A percentile compares a stretch with the other conserved stretches of the same genome.
These are phyloP conservation scores for Paramecium sexaurelia DNA, from an alignment of 73 alveolate genomes.

Conservation along the genomic window DNA sequence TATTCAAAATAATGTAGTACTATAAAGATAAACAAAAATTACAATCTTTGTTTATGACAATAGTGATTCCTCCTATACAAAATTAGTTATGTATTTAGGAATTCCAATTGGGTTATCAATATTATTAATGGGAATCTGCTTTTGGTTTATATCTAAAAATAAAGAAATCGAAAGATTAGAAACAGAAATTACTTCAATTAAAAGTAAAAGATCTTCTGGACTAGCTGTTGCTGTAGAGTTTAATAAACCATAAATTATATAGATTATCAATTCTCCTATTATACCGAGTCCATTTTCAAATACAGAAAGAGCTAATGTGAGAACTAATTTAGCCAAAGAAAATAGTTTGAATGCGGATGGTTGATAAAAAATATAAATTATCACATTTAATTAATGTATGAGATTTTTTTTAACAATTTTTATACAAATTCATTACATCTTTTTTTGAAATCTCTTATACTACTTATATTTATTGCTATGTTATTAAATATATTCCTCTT, in stretches of 20 bases:
- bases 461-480: background rate
- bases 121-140: background rate
- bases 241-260: background rate
- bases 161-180: background rate
- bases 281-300: slow-evolving; percentile 10
- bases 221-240: background rate
- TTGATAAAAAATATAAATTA: background rate
- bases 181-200: background rate
- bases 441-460: slow-evolving; percentile 23
- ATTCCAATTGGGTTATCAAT: background rate
- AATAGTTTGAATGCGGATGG: background rate
- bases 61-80: background rate
- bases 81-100: background rate
- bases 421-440: background rate
- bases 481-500: background rate
- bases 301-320: background rate
- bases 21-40: background rate
- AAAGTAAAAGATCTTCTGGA: background rate
- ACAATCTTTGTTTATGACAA: background rate
- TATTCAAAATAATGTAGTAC: background rate
- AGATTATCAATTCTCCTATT: background rate
- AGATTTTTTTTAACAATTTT: background rate
- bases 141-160: background rate
- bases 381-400: background rate
- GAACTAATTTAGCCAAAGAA: background rate